phyloP scores from a whole-genome alignment of 164 flowering plant species.

The Pachysandra terminalis region DNA sequence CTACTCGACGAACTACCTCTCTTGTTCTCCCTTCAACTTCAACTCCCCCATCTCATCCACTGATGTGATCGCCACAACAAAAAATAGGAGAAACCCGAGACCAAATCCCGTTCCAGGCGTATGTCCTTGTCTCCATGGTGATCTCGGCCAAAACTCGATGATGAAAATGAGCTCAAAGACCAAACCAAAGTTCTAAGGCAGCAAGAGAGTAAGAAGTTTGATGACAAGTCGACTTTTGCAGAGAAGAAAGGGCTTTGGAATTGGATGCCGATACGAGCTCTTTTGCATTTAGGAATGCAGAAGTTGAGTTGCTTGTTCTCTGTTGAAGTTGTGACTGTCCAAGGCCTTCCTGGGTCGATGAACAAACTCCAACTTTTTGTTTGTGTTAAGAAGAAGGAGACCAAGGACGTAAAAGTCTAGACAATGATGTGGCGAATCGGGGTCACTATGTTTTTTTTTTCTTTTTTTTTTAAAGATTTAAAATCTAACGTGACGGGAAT shows the following conservation, averaged over 20 bases:
- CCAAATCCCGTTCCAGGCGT: conserved; percentile 52
- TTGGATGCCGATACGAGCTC: conserved; percentile 89
- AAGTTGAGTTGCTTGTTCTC: conserved; percentile 80
- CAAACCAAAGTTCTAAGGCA: neutral
- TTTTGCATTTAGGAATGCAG: conserved; percentile 77
- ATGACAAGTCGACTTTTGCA: conserved; percentile 8
- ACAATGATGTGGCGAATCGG: too few relatives aligned
- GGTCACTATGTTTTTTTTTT: too few relatives aligned
- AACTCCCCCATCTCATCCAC: conserved; percentile 34
- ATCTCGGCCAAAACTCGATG: too few relatives aligned
- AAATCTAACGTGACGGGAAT: too few relatives aligned
- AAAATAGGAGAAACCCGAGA: conserved; percentile 15
- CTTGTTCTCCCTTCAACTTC: conserved; percentile 64
- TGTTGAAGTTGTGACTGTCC: too few relatives aligned
- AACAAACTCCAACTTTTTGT: conserved; percentile 84
- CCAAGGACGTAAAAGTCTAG: conserved; percentile 83
- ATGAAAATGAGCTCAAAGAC: too few relatives aligned
- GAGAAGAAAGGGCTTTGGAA: conserved; percentile 85
- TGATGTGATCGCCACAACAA: conserved; percentile 15
- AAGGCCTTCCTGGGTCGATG: conserved; percentile 87
- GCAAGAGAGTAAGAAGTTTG: conserved; percentile 17
- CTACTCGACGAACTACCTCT: conserved; percentile 64
- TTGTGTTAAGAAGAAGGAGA: conserved; percentile 80
- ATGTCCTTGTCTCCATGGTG: conserved; percentile 85
- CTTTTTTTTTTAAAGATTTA: too few relatives aligned